Percentiles rank a stretch among this genome's conserved stretches.
phyloP scores from a whole-genome alignment of 2,329 filamentous ascomycete species.

The Polychaeton citri region DNA sequence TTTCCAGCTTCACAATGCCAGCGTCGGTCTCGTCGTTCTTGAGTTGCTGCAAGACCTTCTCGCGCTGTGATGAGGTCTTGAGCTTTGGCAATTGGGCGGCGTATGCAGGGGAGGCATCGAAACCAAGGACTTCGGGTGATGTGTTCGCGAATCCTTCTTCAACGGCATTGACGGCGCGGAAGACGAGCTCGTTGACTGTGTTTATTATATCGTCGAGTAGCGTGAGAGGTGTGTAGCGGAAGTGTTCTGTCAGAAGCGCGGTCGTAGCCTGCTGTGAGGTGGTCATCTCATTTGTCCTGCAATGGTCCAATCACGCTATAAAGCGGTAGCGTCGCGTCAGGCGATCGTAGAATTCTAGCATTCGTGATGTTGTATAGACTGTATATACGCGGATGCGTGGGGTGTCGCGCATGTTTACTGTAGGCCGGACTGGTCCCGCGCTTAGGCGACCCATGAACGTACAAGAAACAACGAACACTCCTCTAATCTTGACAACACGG shows the following conservation, averaged over 20 bases:
- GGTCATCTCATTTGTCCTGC: conserved; percentile 32
- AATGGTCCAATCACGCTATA: too few relatives aligned
- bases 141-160: conserved; percentile 68
- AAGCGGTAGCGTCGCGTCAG: too few relatives aligned
- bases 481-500: too few relatives aligned
- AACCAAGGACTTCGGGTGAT: conserved; percentile 68
- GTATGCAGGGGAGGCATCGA: conserved; percentile 32
- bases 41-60: conserved; percentile 23
- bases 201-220: conserved; percentile 98
- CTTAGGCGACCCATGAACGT: too few relatives aligned
- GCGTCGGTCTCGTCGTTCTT: conserved; percentile 57
- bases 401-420: too few relatives aligned
- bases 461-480: too few relatives aligned
- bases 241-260: conserved; percentile 80
- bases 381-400: too few relatives aligned
- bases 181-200: conserved; percentile 83
- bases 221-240: conserved; percentile 82
- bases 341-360: too few relatives aligned
- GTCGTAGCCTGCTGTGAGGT: conserved; percentile 32
- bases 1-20: conserved; percentile 44
- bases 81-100: conserved; percentile 6
- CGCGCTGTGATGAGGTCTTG: conserved; percentile 2
- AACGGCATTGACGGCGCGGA: conserved; percentile 75
- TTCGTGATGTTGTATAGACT: too few relatives aligned
- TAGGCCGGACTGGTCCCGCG: too few relatives aligned